Conservation (phyloP, 2,329 filamentous ascomycete genomes). For the Xylaria multiplex region DNA sequence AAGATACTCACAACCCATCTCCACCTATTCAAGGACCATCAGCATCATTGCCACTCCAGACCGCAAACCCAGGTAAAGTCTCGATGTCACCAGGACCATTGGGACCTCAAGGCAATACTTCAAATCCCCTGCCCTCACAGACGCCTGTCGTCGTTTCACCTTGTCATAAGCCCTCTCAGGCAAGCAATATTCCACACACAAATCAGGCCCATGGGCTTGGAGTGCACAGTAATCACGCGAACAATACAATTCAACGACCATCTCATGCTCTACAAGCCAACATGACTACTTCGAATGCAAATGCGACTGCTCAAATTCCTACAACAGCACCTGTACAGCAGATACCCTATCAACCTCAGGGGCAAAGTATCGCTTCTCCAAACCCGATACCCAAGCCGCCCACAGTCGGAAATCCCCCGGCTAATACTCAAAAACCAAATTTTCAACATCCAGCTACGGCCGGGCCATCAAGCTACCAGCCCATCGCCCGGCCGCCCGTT, state of each 20-base stretch:
- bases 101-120: slow-evolving; percentile 11
- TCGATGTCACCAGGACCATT: slow-evolving; percentile 7
- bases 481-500: slow-evolving; percentile 14
- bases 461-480: slow-evolving; percentile 12
- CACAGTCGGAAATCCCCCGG: slow-evolving; percentile 19
- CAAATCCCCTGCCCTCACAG: slow-evolving; percentile 2
- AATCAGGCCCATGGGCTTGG: slow-evolving; percentile 4
- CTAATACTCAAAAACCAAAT: slow-evolving; percentile 14
- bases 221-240: slow-evolving; percentile 10
- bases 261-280: slow-evolving; percentile 11
- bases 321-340: slow-evolving; percentile 6
- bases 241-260: slow-evolving; percentile 18
- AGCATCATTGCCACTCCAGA: slow-evolving; percentile 3
- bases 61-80: slow-evolving; percentile 6
- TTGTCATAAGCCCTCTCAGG: slow-evolving; percentile 17
- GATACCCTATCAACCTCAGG: slow-evolving; percentile 3
- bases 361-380: slow-evolving; percentile 1
- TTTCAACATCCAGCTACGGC: slow-evolving; percentile 23
- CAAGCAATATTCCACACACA: background rate
- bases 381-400: slow-evolving; percentile 25
- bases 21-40: slow-evolving; percentile 6
- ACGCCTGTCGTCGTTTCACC: background rate
- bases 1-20: slow-evolving; percentile 8
- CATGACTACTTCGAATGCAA: slow-evolving; percentile 8
- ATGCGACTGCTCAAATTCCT: slow-evolving; percentile 12